Percentiles rank a stretch among this genome's conserved stretches.
Conservation (phyloP, 2,329 filamentous ascomycete genomes). For the Sclerotiophoma versabilis region DNA sequence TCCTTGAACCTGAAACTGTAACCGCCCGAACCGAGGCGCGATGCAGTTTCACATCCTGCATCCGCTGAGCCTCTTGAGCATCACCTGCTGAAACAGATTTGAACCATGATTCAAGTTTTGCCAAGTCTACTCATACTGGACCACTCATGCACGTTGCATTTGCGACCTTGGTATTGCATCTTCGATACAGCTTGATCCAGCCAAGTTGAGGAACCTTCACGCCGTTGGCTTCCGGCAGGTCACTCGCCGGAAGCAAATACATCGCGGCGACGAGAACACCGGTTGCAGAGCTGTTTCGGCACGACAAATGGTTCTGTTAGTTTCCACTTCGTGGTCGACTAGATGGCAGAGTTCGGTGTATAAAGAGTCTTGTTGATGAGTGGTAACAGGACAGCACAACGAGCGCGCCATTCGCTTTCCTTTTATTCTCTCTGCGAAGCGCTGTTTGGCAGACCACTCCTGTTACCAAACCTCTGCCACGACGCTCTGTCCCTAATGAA, state of each 20-base stretch:
- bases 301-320: neutral
- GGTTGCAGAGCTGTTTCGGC: constrained; percentile 8
- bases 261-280: neutral
- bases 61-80: constrained; percentile 2
- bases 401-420: neutral
- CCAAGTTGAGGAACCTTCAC: neutral
- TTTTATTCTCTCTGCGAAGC: neutral
- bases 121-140: neutral
- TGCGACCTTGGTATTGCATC: neutral
- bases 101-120: neutral
- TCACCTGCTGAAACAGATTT: constrained; percentile 1
- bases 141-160: neutral
- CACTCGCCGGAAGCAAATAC: neutral
- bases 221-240: neutral
- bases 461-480: constrained; percentile 1
- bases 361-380: neutral
- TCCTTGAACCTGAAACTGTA: neutral
- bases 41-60: constrained; percentile 5
- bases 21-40: constrained; percentile 3
- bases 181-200: constrained; percentile 1
- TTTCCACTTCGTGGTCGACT: neutral
- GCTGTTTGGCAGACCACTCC: neutral
- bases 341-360: neutral
- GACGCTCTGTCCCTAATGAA: neutral
- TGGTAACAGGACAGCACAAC: neutral